Base-by-base conservation (phyloP, 1,284 basidiomycete genomes). In the Cryptococcus hybrid region DNA sequence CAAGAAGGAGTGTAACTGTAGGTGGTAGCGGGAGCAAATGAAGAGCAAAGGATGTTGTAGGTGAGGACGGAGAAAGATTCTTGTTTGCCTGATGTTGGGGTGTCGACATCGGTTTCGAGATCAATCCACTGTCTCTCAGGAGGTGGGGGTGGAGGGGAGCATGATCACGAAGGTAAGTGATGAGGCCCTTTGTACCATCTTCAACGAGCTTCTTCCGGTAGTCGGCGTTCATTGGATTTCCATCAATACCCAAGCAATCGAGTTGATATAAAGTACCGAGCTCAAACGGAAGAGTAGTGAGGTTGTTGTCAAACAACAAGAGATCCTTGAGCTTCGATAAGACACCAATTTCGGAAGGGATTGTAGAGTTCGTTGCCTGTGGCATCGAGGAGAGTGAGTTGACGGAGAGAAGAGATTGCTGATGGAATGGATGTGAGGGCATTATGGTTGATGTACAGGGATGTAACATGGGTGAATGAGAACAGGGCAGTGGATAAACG, bases 391-490 rank as follows among this genome's bases (percentile, higher is more conserved):
- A 95, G 81, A 61, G 92, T 90, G 48, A 99, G 83, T 70, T 94
- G 88, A 46, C 86, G 86, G 57, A 99, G 84, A 67, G 85, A 86
- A 54, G 89, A 82, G 64, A 99, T 92, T 74, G 89, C 85, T 8
- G 89, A 84, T 3, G 95, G 92, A 49, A 99, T 80, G 64, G 84
- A 78, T 13, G 87, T 82, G 56, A 99, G 84, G 39, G 86, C 82
- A 73, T 99, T 99, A 82, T 99, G 95, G 71, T 98, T 98, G 78
- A 99, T 90, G 79, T 96, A 99, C 55, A 99, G 86, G 63, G 88
- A 90, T 61, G 90, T 90, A 62, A 99, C 86, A 81, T 92, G 92
- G 13, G 84, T 84, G 81, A 97, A 98, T n/a, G 86, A 83, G 81
- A 98, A 99, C 39, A 96, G 82, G 11, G 85, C 86, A 9, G 85